Evolutionary conservation across 305 asterid species (phyloP), one percentile per base, ranked within the genome.

Genomic region (Andrographis paniculata): DNA sequence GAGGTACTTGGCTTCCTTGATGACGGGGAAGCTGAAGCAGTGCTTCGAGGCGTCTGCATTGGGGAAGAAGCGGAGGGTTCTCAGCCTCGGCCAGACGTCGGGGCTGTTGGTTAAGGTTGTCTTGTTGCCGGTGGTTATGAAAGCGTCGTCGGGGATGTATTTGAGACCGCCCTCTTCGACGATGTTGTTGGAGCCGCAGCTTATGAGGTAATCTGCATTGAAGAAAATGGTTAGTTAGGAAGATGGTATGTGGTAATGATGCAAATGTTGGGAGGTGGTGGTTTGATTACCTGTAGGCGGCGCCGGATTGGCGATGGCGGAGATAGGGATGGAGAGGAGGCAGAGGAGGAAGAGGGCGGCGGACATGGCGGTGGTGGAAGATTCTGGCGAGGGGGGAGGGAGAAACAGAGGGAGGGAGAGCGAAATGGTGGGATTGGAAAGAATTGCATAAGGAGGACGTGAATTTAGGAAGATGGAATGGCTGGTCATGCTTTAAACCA

Each of bases 321-420:
- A 15, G n/a, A 76, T 52, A 33, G 85, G 91, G 56, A 76, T 56
- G 73, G 66, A 72, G 62, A 86, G 68, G 48, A 89, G 82, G 82
- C 91, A 89, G 20, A 89, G 76, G 79, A 86, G 72, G 78, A 86
- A 74, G 74, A 82, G 61, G 82, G 80, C 47, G 75, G 75, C 50
- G 68, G 80, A 77, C 98, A 85, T 88, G 69, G 62, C 64, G 60
- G 65, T 15, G 48, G 59, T 39, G 56, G 50, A 48, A 47, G 56
- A 48, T 63, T 64, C 74, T 60, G 67, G 71, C 48, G 60, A 55
- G 67, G 60, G 53, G 45, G 20, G 40, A n/a, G 16, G 17, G 37
- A 22, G 62, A 20, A 64, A 51, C 58, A 59, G 41, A 31, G 40
- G 56, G 23, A 64, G 48, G 60, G 59, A 45, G 37, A 39, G 30